Conservation (phyloP, 331 rosid species). For the Telfairia occidentalis region DNA sequence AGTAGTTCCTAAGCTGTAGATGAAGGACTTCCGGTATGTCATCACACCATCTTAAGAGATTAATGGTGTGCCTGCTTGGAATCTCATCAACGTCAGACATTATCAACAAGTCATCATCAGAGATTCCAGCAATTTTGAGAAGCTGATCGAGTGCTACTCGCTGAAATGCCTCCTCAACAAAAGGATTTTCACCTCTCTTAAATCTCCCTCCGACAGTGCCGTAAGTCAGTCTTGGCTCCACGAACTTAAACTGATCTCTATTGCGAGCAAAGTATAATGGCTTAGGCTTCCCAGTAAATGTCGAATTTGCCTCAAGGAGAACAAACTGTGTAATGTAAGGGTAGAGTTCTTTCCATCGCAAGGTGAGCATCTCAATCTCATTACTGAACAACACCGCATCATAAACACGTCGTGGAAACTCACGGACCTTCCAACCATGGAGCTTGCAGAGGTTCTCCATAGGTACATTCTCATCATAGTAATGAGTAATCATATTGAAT, state of each 20-base stretch:
- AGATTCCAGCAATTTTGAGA: conserved; percentile 73
- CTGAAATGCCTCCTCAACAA: conserved; percentile 89
- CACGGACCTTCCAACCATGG: conserved; percentile 90
- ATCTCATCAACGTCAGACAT: conserved; percentile 98
- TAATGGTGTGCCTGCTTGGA: conserved; percentile 83
- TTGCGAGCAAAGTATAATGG: conserved; percentile 48
- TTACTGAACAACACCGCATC: conserved; percentile 94
- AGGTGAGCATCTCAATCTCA: conserved; percentile 74
- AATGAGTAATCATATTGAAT: conserved; percentile 71
- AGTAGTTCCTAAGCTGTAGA: conserved; percentile 82
- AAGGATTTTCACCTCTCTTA: conserved; percentile 84
- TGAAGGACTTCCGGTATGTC: conserved; percentile 66
- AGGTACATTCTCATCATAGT: conserved; percentile 61
- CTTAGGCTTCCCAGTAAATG: conserved; percentile 72
- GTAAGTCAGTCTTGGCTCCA: conserved; percentile 65
- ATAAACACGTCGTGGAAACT: conserved; percentile 80
- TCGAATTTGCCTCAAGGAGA: conserved; percentile 84
- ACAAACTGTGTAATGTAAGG: conserved; percentile 81
- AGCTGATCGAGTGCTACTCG: conserved; percentile 76
- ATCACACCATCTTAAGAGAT: conserved; percentile 91
- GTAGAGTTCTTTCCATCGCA: conserved; percentile 82
- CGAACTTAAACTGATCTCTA: conserved; percentile 51
- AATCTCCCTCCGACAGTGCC: conserved; percentile 71
- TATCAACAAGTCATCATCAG: conserved; percentile 87
- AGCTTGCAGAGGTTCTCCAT: conserved; percentile 84